Percentiles rank a stretch among this genome's conserved stretches.
Conservation (phyloP, 768 basidiomycete genomes). For the Leccinum disarticulatum region DNA sequence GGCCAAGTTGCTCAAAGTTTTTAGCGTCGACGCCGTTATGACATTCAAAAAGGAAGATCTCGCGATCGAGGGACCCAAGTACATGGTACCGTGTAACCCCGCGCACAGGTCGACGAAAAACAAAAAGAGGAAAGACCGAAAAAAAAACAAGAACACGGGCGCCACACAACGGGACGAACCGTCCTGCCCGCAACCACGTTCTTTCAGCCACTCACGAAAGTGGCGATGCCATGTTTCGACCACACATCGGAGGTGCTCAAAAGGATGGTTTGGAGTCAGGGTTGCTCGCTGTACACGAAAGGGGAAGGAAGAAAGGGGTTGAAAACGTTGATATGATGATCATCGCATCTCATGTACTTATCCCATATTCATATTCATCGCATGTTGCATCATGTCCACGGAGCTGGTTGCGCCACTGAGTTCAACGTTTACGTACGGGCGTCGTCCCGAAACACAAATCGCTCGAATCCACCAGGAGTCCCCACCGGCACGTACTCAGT, state of each 20-base stretch:
- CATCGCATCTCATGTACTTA: not conserved
- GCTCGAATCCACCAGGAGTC: not conserved
- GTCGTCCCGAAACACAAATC: slow-evolving; percentile 2
- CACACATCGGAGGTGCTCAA: not conserved
- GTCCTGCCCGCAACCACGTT: slow-evolving; percentile 26
- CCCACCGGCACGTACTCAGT: not conserved
- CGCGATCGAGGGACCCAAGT: slow-evolving; percentile 4
- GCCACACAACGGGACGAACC: slow-evolving; percentile 16
- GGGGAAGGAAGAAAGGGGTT: not conserved
- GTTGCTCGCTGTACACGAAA: not conserved
- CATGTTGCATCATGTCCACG: slow-evolving; percentile 11
- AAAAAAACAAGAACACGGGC: slow-evolving; percentile 7
- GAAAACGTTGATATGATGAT: not conserved
- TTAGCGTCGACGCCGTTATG: slow-evolving; percentile 13
- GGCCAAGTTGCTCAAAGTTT: slow-evolving; percentile 7
- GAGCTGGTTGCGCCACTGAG: slow-evolving; percentile 15
- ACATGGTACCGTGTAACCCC: not conserved
- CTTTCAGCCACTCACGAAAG: slow-evolving; percentile 14
- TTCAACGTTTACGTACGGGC: slow-evolving; percentile 18
- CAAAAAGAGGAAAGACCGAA: not conserved
- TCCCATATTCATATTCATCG: not conserved
- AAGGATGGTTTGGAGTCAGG: not conserved
- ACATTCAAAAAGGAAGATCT: slow-evolving; percentile 1
- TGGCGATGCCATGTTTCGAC: slow-evolving; percentile 18
- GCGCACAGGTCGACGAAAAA: not conserved